Evolutionary conservation across 2,329 filamentous ascomycete species (phyloP).

Genomic region (Lecanoromycetidae sp.): DNA sequence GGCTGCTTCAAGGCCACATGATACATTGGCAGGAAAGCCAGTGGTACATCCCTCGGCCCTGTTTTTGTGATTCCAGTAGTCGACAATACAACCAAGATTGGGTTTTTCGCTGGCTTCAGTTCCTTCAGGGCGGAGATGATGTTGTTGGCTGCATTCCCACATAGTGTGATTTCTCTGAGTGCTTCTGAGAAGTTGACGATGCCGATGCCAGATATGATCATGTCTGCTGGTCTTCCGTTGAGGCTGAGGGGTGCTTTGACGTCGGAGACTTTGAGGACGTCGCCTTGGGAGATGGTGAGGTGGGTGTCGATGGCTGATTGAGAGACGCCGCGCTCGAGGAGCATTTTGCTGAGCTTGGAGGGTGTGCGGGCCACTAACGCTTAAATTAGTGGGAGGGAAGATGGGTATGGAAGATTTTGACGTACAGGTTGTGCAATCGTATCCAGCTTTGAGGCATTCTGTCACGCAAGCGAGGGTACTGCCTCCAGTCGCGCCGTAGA

Average conservation of each 20-base stretch:
- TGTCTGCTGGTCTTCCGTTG: slow-evolving; percentile 27
- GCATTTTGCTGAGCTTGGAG: slow-evolving; percentile 33
- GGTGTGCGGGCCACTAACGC: slow-evolving; percentile 36
- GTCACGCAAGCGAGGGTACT: slow-evolving; percentile 38
- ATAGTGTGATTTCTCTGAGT: slow-evolving; percentile 31
- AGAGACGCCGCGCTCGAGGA: slow-evolving; percentile 19
- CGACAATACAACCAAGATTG: slow-evolving; percentile 31
- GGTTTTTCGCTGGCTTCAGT: slow-evolving; percentile 17
- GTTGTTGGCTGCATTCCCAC: slow-evolving; percentile 32
- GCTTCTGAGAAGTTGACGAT: slow-evolving; percentile 23
- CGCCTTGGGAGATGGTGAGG: slow-evolving; percentile 37
- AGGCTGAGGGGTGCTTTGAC: slow-evolving; percentile 25
- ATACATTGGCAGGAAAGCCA: slow-evolving; percentile 35
- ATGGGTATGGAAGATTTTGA: background rate
- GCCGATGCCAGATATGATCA: slow-evolving; percentile 40
- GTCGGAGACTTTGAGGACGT: slow-evolving; percentile 33
- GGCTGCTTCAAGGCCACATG: slow-evolving; percentile 28
- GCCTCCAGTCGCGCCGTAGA: slow-evolving; percentile 44
- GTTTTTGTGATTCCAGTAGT: slow-evolving; percentile 33
- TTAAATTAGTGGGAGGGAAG: background rate
- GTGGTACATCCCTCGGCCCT: slow-evolving; percentile 31
- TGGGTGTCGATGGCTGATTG: slow-evolving; percentile 23
- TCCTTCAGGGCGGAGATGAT: slow-evolving; percentile 32
- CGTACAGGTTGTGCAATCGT: slow-evolving; percentile 33
- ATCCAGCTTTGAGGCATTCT: slow-evolving; percentile 34